Conservation (phyloP, 2,329 filamentous ascomycete species). For the Lasiodiplodia gonubiensis region DNA sequence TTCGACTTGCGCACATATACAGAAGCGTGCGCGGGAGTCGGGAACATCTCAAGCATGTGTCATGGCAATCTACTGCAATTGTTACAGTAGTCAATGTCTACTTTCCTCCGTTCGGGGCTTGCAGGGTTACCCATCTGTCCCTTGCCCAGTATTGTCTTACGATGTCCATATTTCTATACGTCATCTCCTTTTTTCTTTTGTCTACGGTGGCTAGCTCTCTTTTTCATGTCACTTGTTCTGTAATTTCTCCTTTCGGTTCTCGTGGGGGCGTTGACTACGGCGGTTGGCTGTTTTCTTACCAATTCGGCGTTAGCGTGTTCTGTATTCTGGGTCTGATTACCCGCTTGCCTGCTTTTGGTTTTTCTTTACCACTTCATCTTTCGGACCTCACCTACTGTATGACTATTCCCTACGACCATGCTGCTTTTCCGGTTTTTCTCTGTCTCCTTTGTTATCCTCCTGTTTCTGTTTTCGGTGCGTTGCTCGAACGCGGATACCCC, state of each 20-base stretch:
- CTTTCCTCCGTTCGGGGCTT: not conserved
- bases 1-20: not conserved
- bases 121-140: not conserved
- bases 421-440: not conserved
- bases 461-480: constrained; percentile 6
- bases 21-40: not conserved
- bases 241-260: constrained; percentile 1
- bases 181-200: not conserved
- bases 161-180: constrained; percentile 10
- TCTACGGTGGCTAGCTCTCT: not conserved
- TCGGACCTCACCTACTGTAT: constrained; percentile 21
- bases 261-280: constrained; percentile 6
- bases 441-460: not conserved
- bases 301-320: not conserved
- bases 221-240: not conserved
- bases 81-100: not conserved
- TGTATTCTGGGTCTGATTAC: not conserved
- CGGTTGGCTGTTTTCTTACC: not conserved
- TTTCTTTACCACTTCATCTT: constrained; percentile 3
- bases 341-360: not conserved
- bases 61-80: constrained; percentile 1
- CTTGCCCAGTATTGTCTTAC: constrained; percentile 1
- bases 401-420: constrained; percentile 11
- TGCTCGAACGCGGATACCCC: constrained; percentile 21
- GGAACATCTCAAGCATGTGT: not conserved